Conservation (phyloP, 2,329 filamentous ascomycete genomes). For the Aquanectria penicillioides region DNA sequence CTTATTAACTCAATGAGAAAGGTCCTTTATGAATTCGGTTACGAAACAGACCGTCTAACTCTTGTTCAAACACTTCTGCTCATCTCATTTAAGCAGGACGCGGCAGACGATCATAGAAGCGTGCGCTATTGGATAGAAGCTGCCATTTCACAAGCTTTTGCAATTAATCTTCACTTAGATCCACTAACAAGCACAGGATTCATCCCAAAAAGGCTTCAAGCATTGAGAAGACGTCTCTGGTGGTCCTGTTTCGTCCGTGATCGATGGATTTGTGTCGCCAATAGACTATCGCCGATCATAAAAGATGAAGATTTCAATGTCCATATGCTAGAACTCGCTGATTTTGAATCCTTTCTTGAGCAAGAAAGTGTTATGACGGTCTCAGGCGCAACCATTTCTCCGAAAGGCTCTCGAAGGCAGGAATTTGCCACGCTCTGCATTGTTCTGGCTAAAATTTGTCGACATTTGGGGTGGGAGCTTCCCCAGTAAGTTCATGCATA, state of each 20-base stretch:
- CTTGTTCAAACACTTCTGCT: constrained; percentile 87
- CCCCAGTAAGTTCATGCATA: constrained; percentile 90
- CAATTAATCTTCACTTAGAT: constrained; percentile 89
- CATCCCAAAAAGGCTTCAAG: constrained; percentile 67
- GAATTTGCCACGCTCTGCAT: constrained; percentile 84
- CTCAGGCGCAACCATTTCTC: constrained; percentile 5
- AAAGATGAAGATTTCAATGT: constrained; percentile 93
- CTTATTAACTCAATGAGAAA: constrained; percentile 46
- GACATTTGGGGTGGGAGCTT: constrained; percentile 86
- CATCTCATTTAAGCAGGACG: constrained; percentile 98
- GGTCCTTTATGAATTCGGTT: constrained; percentile 93
- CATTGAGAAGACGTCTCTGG: constrained; percentile 93
- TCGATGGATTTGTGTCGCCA: constrained; percentile 87
- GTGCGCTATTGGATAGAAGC: constrained; percentile 99
- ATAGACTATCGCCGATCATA: constrained; percentile 89
- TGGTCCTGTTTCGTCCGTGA: constrained; percentile 97
- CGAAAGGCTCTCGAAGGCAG: background rate
- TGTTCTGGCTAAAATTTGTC: constrained; percentile 86
- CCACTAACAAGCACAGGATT: constrained; percentile 82
- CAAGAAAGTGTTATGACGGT: background rate
- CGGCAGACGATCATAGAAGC: constrained; percentile 93
- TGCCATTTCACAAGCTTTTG: constrained; percentile 89
- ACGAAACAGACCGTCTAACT: constrained; percentile 87
- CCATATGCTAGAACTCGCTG: constrained; percentile 82
- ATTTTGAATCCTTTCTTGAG: constrained; percentile 71